Percentiles rank a stretch among this genome's conserved stretches.
phyloP scores from a whole-genome alignment of 768 basidiomycete genomes.

The Kwoniella pini region DNA sequence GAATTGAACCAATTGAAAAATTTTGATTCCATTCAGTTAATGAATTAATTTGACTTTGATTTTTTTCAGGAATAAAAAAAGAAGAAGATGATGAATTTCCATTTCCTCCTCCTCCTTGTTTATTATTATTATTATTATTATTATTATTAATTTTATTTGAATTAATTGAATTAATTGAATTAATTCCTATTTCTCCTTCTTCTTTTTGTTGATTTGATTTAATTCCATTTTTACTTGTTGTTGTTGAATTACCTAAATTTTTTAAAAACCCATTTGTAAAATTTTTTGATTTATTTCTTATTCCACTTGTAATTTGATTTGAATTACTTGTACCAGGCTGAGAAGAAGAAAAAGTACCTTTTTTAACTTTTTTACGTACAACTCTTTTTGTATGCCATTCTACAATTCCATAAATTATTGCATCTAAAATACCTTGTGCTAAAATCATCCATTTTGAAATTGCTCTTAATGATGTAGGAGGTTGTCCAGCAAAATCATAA shows the following conservation, averaged over 20 bases:
- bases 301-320: not conserved
- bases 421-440: conserved; percentile 54
- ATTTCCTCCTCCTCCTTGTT: not conserved
- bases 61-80: not conserved
- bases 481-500: conserved; percentile 46
- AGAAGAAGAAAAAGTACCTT: conserved; percentile 38
- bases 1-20: conserved; percentile 2
- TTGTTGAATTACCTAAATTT: no score
- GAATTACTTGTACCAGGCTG: no score
- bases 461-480: conserved; percentile 41
- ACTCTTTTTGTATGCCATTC: conserved; percentile 54
- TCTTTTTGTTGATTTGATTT: not conserved
- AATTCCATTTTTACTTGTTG: not conserved
- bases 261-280: conserved; percentile 2
- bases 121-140: not conserved
- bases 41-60: not conserved
- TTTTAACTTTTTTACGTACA: conserved; percentile 44
- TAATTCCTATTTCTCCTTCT: not conserved
- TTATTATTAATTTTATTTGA: not conserved
- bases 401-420: conserved; percentile 54
- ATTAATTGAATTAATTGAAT: not conserved
- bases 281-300: not conserved
- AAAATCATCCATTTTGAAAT: conserved; percentile 55
- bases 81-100: not conserved
- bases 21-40: not conserved